Base-by-base conservation (phyloP, 2,329 filamentous ascomycete genomes). In the Magnaporthiopsis poae region DNA sequence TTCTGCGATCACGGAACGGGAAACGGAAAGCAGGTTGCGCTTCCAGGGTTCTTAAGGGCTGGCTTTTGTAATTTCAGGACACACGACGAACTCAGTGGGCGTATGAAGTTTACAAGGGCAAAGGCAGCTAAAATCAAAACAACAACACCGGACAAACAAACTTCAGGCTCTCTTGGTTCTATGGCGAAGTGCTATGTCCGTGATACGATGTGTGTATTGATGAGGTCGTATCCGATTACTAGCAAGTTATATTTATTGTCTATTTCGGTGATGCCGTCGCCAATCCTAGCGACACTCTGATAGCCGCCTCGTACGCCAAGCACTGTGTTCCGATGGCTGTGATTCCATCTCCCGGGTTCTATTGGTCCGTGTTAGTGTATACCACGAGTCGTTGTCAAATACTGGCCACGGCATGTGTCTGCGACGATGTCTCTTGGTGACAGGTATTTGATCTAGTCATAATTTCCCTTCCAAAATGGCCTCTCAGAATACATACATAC, bases 141-240 rank as follows among this genome's bases (percentile, higher is more conserved):
- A 27, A 63, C 18, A 12, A 25, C 25, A 35, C 21, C 61, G 31
- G 18, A 63, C 33, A 25, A 35, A 25, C 35, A 75, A 33, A n/a
- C 33, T 75, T 73, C 35, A 76, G 76, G 75, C 74, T 77, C 75
- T 7, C 8, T 56, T 56, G 1, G 8, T 56, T n/a, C n/a, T 11
- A 56, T n/a, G 18, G 46, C n/a, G 46, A 56, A 56, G 21, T 21
- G 39, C 21, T 5, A 5, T 52, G 39, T 21, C 31, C 31, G 31
- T 31, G 31, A 7, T 31, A 1, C 13, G 8, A 21, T 21, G 13
- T n/a, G 46, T 52, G 13, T n/a, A 52, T 21, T n/a, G 18, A 12
- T 39, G 13, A 39, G 36, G 12, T 15, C 5, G 12, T 39, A 39
- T 39, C 11, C 5, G 31, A 7, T 31, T 7, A 27, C 5, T 3